Evolutionary conservation across 2,329 filamentous ascomycete genomes (phyloP), one percentile per base, ranked within the genome.

Genomic region (Achaetomium macrosporum): DNA sequence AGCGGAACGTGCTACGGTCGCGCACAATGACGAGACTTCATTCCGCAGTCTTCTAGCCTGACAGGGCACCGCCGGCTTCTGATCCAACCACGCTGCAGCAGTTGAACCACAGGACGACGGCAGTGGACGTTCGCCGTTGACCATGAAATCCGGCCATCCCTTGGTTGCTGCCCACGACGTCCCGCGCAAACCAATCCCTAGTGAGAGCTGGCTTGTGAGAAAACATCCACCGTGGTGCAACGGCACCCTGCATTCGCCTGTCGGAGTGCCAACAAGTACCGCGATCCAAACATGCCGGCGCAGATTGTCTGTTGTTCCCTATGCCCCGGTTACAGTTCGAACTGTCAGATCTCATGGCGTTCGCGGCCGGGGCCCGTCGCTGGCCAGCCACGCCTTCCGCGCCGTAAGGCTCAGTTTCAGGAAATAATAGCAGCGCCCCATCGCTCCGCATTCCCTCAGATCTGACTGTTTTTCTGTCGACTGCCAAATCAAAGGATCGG

Each of bases 401-500:
- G 58, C 58, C 54, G 51, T 46, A 35, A 30, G 49, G 39, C 46
- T 47, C 57, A 20, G 63, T 65, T 64, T 65, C 63, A 64, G 51
- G 53, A 62, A 61, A 61, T 50, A 61, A 63, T 63, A 64, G 60
- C 56, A 64, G 40, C 55, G 44, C 19, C 45, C 40, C 43, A n/a
- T 52, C 16, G 30, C 20, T 7, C 42, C 37, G 33, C 46, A 30
- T 17, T 41, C 15, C 51, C 35, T 50, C 51, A 49, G 37, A 42
- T 45, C 17, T 40, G 40, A 20, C 17, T 45, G 5, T 13, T 37
- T 31, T 12, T 44, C 16, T 50, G 30, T 43, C 13, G 17, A 42
- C 35, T 36, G 42, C 29, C 52, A 43, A 56, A 53, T 53, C 17
- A 53, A 43, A 17, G 50, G 43, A 44, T 41, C 41, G 33, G 20